These are phyloP conservation scores for Lecanicillium sp. DNA, from an alignment of 2,329 filamentous ascomycete species.

Conservation along the genomic window DNA sequence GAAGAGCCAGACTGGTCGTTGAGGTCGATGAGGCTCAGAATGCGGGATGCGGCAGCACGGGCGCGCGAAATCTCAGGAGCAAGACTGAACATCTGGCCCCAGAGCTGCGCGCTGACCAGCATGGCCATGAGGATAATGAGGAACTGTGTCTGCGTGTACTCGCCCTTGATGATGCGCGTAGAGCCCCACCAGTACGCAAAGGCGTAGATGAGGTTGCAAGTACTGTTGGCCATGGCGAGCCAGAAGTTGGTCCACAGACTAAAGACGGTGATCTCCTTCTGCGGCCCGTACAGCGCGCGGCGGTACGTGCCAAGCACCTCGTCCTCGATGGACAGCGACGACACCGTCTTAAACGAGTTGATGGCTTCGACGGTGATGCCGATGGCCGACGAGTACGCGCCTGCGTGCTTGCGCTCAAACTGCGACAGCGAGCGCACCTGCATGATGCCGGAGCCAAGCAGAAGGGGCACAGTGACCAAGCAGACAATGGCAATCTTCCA, in stretches of 20 bases:
- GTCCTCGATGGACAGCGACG: slow-evolving; percentile 47
- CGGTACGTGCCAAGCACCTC: slow-evolving; percentile 49
- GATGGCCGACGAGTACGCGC: slow-evolving; percentile 58
- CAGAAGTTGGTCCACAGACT: slow-evolving; percentile 50
- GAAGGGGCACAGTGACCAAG: slow-evolving; percentile 60
- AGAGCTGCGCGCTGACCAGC: slow-evolving; percentile 65
- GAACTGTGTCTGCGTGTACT: slow-evolving; percentile 61
- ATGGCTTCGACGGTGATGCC: slow-evolving; percentile 62
- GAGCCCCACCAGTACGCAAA: slow-evolving; percentile 78
- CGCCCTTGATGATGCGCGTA: slow-evolving; percentile 59
- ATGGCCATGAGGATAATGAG: slow-evolving; percentile 68
- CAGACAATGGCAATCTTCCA: slow-evolving; percentile 74
- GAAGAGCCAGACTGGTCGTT: slow-evolving; percentile 18
- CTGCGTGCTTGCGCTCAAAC: slow-evolving; percentile 57
- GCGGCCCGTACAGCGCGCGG: slow-evolving; percentile 42
- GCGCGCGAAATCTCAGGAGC: slow-evolving; percentile 70
- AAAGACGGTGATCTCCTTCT: slow-evolving; percentile 47
- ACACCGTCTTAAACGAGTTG: slow-evolving; percentile 58
- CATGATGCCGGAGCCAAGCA: slow-evolving; percentile 64
- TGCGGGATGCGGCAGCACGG: slow-evolving; percentile 52
- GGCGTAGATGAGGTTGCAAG: slow-evolving; percentile 64
- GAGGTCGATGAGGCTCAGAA: slow-evolving; percentile 46
- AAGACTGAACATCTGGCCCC: slow-evolving; percentile 68
- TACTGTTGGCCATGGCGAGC: slow-evolving; percentile 54
- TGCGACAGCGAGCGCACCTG: slow-evolving; percentile 56